Evolutionary conservation across 805 yeast genomes (phyloP).

Genomic region (Ogataea paradorogensis): DNA sequence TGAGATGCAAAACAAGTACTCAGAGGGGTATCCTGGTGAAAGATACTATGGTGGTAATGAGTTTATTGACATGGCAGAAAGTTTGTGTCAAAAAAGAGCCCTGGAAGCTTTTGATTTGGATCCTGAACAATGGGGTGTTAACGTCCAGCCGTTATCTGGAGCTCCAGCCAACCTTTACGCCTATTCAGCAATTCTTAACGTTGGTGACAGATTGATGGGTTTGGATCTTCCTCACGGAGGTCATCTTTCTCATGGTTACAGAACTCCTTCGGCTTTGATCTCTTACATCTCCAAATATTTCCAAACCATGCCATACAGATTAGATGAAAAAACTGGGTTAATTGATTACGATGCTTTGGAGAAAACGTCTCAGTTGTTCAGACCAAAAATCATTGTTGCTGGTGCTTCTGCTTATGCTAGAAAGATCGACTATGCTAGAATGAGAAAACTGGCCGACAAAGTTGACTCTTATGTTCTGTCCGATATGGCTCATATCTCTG

Average conservation of each 20-base stretch:
- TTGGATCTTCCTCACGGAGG: conserved; percentile 98
- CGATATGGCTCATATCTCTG: conserved; percentile 98
- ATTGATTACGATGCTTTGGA: conserved; percentile 89
- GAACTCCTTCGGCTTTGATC: conserved; percentile 84
- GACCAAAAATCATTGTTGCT: conserved; percentile 94
- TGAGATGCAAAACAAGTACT: conserved; percentile 95
- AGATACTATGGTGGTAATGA: conserved; percentile 98
- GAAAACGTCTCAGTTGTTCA: conserved; percentile 76
- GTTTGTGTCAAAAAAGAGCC: conserved; percentile 88
- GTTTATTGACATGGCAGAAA: conserved; percentile 87
- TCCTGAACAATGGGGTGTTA: conserved; percentile 92
- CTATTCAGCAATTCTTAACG: conserved; percentile 83
- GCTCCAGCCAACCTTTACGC: conserved; percentile 96
- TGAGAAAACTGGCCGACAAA: conserved; percentile 86
- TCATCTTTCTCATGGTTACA: conserved; percentile 96
- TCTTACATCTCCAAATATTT: conserved; percentile 91
- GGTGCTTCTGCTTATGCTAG: conserved; percentile 97
- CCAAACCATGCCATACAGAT: conserved; percentile 96
- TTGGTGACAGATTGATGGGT: conserved; percentile 95
- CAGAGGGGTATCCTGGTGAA: conserved; percentile 98
- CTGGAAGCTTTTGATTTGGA: conserved; percentile 74
- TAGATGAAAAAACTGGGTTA: conserved; percentile 79
- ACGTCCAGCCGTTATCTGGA: conserved; percentile 93
- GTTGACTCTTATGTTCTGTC: conserved; percentile 91
- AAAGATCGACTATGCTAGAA: conserved; percentile 82